Conservation (phyloP, 1,139 yeast species). For the Yamadazyma siamensis region DNA sequence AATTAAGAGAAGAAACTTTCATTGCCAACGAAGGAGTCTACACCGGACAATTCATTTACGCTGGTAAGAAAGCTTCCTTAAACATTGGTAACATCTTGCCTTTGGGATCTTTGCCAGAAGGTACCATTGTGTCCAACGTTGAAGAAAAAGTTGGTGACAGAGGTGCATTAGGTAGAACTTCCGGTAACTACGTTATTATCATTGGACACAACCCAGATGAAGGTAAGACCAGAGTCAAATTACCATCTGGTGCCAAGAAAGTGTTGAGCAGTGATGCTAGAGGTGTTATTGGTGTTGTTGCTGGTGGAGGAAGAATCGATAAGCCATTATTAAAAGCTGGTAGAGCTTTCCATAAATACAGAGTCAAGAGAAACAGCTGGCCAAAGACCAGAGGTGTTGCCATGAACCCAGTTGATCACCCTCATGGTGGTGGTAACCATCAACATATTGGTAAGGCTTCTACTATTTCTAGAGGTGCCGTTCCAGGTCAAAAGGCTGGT, state of each 20-base stretch:
- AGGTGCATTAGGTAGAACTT: conserved; percentile 99
- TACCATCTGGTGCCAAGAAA: conserved; percentile 99
- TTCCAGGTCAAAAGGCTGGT: conserved; percentile 99
- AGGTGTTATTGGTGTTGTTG: conserved; percentile 99
- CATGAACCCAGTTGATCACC: conserved; percentile 99
- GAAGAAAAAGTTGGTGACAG: conserved; percentile 99
- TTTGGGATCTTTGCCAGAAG: conserved; percentile 96
- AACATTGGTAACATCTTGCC: conserved; percentile 98
- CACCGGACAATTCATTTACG: conserved; percentile 98
- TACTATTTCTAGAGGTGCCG: conserved; percentile 98
- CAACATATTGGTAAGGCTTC: conserved; percentile 99
- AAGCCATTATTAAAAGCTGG: conserved; percentile 99
- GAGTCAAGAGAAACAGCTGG: conserved; percentile 98
- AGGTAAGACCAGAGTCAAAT: conserved; percentile 98
- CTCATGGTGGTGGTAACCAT: conserved; percentile 99
- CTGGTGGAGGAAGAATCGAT: conserved; percentile 99
- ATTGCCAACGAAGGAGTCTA: conserved; percentile 99
- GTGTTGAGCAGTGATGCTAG: conserved; percentile 91
- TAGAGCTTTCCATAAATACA: conserved; percentile 99
- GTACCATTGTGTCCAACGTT: conserved; percentile 97
- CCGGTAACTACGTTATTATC: conserved; percentile 98
- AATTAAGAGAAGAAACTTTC: conserved; percentile 96
- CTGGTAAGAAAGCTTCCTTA: conserved; percentile 98
- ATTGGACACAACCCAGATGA: conserved; percentile 99
- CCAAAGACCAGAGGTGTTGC: conserved; percentile 99